These are phyloP conservation scores for Lomentospora prolificans DNA, from an alignment of 2,329 filamentous ascomycete species.

Conservation along the genomic window DNA sequence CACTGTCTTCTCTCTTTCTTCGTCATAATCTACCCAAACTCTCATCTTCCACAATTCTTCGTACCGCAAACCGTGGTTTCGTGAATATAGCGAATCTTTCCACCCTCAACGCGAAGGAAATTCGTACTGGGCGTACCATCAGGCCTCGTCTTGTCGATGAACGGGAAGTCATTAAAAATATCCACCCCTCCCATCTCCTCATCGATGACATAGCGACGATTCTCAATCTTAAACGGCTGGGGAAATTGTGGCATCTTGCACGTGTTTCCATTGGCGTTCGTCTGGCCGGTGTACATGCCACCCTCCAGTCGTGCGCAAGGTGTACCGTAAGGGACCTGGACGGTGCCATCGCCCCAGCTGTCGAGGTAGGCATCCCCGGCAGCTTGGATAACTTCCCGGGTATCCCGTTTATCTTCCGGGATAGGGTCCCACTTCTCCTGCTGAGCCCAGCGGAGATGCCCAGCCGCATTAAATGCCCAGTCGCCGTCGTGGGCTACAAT, in stretches of 20 bases:
- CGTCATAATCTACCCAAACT: neutral
- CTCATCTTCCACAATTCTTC: neutral
- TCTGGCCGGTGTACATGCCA: conserved; percentile 22
- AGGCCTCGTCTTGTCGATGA: neutral
- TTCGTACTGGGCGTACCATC: conserved; percentile 2
- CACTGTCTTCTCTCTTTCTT: too few species aligned
- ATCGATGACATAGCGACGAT: conserved; percentile 17
- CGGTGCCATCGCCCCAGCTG: conserved; percentile 25
- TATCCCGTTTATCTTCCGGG: conserved; percentile 20
- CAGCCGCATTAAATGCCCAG: conserved; percentile 27
- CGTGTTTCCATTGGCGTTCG: conserved; percentile 16
- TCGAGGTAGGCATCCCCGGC: conserved; percentile 27
- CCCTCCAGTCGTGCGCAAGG: conserved; percentile 28
- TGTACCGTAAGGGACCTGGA: conserved; percentile 25
- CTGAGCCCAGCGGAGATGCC: conserved; percentile 23
- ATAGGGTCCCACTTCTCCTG: conserved; percentile 23
- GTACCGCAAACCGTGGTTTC: neutral
- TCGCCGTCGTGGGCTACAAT: conserved; percentile 24
- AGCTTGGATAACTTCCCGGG: conserved; percentile 23
- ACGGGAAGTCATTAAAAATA: conserved; percentile 15
- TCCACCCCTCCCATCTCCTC: conserved; percentile 15
- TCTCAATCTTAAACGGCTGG: conserved; percentile 15
- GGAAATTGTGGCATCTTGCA: conserved; percentile 26
- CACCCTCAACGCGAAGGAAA: neutral
- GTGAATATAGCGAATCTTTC: conserved; percentile 1